Evolutionary conservation across 306 rosid genomes (phyloP).

Genomic region (Erythrophleum fordii): DNA sequence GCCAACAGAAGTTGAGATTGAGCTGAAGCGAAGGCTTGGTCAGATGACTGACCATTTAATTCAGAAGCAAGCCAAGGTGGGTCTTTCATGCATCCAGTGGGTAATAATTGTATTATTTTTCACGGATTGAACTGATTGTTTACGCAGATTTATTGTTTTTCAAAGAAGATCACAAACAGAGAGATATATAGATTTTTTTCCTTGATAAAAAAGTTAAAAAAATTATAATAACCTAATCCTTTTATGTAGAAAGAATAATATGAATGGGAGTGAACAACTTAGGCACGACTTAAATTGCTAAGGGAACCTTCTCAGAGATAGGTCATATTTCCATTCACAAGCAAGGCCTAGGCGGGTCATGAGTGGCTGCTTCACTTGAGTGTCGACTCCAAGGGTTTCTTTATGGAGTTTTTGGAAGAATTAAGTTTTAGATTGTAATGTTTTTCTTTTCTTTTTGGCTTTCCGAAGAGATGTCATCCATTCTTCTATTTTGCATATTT

Average conservation of each 20-base stretch:
- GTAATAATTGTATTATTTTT: neutral
- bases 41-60: slow-evolving; percentile 99
- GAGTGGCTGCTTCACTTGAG: too few relatives aligned
- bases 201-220: too few relatives aligned
- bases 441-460: too few relatives aligned
- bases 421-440: too few relatives aligned
- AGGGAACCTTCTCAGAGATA: too few relatives aligned
- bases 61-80: slow-evolving; percentile 92
- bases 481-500: neutral
- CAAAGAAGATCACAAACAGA: neutral
- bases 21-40: slow-evolving; percentile 85
- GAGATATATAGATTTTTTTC: neutral
- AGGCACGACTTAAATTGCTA: too few relatives aligned
- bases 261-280: neutral
- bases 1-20: slow-evolving; percentile 86
- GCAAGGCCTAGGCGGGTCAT: too few relatives aligned
- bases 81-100: slow-evolving; percentile 34
- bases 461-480: neutral
- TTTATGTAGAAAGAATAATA: too few relatives aligned
- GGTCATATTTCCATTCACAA: too few relatives aligned
- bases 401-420: too few relatives aligned
- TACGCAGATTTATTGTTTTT: neutral
- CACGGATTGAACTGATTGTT: neutral
- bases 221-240: neutral
- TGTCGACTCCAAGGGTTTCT: too few relatives aligned